Conservation (phyloP, 768 basidiomycete species). For the Neoboletus subvelutipes region DNA sequence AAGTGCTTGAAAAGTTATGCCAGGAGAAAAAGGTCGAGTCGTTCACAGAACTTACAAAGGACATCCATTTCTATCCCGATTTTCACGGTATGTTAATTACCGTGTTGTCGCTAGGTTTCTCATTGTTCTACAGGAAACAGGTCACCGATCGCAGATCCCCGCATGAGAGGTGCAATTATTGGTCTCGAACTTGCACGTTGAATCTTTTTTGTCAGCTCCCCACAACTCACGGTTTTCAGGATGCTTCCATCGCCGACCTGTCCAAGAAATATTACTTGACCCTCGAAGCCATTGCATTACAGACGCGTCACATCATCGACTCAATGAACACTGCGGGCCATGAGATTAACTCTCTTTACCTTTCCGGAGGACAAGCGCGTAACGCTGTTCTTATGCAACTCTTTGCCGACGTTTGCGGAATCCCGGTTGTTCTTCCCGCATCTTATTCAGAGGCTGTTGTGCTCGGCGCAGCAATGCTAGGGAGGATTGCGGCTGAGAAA, state of each 20-base stretch:
- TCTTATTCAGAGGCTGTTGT: conserved; percentile 83
- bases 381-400: conserved; percentile 87
- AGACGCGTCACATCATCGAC: conserved; percentile 92
- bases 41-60: conserved; percentile 83
- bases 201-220: neutral
- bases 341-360: conserved; percentile 77
- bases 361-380: conserved; percentile 92
- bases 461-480: conserved; percentile 92
- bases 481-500: conserved; percentile 74
- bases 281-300: conserved; percentile 90
- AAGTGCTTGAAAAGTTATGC: conserved; percentile 66
- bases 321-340: conserved; percentile 88
- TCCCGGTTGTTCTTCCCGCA: conserved; percentile 81
- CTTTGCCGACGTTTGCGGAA: conserved; percentile 78
- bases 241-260: conserved; percentile 73
- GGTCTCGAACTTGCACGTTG: conserved; percentile 73
- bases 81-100: conserved; percentile 63
- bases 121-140: conserved; percentile 68
- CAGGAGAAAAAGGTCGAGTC: conserved; percentile 53
- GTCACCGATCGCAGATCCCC: conserved; percentile 93
- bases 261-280: conserved; percentile 89
- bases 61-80: conserved; percentile 94
- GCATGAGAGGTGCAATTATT: conserved; percentile 88
- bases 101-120: neutral
- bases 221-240: conserved; percentile 39